Conservation (phyloP, 345 rosid genomes). For the Hypericum perforatum region DNA sequence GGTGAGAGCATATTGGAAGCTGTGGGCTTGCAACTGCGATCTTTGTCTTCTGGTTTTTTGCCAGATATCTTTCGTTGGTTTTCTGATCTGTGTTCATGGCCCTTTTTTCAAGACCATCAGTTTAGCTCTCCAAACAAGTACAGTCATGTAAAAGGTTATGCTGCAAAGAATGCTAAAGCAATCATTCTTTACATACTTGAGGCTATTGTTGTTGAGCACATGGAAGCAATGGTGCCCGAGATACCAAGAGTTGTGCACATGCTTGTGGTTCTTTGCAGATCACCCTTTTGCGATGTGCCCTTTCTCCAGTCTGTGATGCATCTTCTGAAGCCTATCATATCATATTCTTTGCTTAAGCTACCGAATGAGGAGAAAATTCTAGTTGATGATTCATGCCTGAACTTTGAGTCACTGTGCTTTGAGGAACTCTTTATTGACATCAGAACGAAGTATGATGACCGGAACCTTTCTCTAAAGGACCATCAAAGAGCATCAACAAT, state of each 20-base stretch:
- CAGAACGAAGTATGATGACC: constrained; percentile 26
- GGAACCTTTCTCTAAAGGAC: constrained; percentile 26
- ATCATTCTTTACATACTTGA: constrained; percentile 62
- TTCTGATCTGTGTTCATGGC: constrained; percentile 62
- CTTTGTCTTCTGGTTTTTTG: constrained; percentile 41
- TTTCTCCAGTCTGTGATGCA: constrained; percentile 50
- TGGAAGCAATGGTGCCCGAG: constrained; percentile 82
- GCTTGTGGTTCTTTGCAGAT: constrained; percentile 48
- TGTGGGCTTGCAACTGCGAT: constrained; percentile 62
- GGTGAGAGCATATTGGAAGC: constrained; percentile 73
- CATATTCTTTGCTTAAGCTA: constrained; percentile 48
- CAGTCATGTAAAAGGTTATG: constrained; percentile 46
- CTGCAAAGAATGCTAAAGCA: constrained; percentile 64
- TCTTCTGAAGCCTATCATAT: constrained; percentile 60
- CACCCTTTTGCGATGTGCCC: constrained; percentile 53
- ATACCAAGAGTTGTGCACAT: constrained; percentile 68
- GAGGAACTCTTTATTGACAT: constrained; percentile 50
- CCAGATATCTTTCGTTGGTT: constrained; percentile 83
- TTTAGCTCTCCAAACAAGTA: constrained; percentile 17
- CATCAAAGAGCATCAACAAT: constrained; percentile 40
- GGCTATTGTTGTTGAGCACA: constrained; percentile 57
- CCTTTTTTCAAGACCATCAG: constrained; percentile 31
- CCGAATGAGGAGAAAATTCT: constrained; percentile 39
- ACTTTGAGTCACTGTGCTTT: constrained; percentile 70
- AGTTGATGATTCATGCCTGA: constrained; percentile 45